Evolutionary conservation across 2,329 filamentous ascomycete species (phyloP).

Genomic region (Epichloe scottii): DNA sequence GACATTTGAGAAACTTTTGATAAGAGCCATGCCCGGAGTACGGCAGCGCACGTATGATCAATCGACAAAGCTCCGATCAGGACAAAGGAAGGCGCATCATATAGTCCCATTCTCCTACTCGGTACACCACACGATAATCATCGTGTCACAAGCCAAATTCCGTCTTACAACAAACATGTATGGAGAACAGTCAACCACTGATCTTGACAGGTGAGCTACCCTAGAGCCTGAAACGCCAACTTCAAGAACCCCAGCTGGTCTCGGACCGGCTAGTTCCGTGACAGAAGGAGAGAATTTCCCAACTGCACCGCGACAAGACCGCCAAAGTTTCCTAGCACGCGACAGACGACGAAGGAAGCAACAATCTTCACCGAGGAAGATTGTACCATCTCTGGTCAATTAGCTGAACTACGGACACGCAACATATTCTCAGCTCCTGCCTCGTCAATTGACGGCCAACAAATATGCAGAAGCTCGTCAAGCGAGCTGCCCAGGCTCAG

Average conservation of each 20-base stretch:
- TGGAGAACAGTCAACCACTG: too few relatives aligned
- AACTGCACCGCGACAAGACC: neutral
- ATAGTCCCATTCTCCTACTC: too few relatives aligned
- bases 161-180: too few relatives aligned
- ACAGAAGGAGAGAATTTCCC: constrained; percentile 1
- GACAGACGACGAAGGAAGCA: neutral
- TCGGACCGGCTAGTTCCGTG: constrained; percentile 5
- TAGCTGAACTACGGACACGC: neutral
- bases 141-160: too few relatives aligned
- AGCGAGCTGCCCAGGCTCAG: constrained; percentile 53
- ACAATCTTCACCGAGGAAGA: neutral
- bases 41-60: too few relatives aligned
- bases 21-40: too few relatives aligned
- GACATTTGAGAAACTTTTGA: neutral
- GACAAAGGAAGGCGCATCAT: too few relatives aligned
- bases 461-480: constrained; percentile 58
- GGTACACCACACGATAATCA: too few relatives aligned
- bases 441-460: neutral
- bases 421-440: neutral
- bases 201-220: too few relatives aligned
- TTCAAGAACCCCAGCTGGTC: neutral
- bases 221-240: too few relatives aligned
- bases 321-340: neutral
- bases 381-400: neutral
- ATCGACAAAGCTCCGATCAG: too few relatives aligned